Evolutionary conservation across 176 grass and related monocot species (phyloP).

Genomic region (Saccharum officinarum): DNA sequence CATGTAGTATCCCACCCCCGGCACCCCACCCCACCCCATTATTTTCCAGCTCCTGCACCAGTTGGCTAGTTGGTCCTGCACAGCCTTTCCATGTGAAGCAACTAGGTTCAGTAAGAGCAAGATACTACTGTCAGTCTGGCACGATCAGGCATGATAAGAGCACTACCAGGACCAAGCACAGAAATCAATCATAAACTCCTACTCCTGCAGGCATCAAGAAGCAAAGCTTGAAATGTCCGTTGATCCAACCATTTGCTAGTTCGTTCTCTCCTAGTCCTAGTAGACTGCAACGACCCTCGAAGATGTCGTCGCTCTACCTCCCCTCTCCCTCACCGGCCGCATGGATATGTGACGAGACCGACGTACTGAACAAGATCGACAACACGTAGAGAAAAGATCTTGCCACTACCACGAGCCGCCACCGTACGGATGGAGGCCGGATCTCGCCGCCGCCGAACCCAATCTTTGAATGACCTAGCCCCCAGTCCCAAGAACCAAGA

Average conservation of each 20-base stretch:
- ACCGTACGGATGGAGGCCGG: too few species aligned
- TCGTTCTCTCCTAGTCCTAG: neutral
- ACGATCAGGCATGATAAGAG: too few species aligned
- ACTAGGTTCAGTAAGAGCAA: too few species aligned
- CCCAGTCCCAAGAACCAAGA: too few species aligned
- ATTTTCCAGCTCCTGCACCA: conserved; percentile 3
- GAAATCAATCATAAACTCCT: neutral
- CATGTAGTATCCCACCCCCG: neutral
- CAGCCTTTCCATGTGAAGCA: neutral
- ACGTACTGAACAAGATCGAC: too few species aligned
- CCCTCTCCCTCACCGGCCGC: neutral
- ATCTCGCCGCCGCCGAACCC: too few species aligned
- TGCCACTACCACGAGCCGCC: too few species aligned
- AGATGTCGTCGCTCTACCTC: neutral
- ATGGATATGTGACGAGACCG: too few species aligned
- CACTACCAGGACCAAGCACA: neutral
- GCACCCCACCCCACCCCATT: neutral
- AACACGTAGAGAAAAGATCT: too few species aligned
- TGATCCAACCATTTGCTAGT: neutral
- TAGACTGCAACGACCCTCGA: too few species aligned
- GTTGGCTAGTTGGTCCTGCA: neutral
- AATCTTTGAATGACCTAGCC: too few species aligned
- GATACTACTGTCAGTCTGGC: too few species aligned
- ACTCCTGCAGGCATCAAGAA: neutral
- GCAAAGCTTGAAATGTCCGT: neutral